phyloP scores from a whole-genome alignment of 2,329 filamentous ascomycete species.

The Paraconiothyrium sp. region DNA sequence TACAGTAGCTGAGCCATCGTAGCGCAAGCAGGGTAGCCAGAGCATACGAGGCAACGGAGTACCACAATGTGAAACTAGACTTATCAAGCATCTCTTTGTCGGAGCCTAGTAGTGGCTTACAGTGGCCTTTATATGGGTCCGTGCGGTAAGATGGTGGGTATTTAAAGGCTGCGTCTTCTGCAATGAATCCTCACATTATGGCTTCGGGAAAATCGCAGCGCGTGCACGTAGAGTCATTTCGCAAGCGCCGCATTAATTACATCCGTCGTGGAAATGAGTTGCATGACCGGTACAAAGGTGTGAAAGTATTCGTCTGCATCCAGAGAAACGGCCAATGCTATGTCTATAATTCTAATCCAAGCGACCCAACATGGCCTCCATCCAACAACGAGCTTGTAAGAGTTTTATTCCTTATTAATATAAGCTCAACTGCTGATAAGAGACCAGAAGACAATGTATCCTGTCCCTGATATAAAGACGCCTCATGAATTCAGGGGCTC shows the following conservation, averaged over 20 bases:
- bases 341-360: constrained; percentile 25
- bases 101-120: neutral
- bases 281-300: constrained; percentile 24
- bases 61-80: neutral
- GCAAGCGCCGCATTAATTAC: constrained; percentile 27
- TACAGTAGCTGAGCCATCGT: neutral
- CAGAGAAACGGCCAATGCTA: constrained; percentile 24
- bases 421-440: neutral
- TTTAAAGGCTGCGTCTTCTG: neutral
- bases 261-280: constrained; percentile 24
- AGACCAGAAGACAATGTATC: constrained; percentile 17
- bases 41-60: neutral
- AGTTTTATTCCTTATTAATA: constrained; percentile 19
- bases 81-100: neutral
- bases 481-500: constrained; percentile 12
- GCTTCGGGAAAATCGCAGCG: neutral
- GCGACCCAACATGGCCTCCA: constrained; percentile 20
- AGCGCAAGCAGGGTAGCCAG: neutral
- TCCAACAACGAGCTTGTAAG: neutral
- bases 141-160: neutral
- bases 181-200: neutral
- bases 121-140: neutral
- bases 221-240: constrained; percentile 26
- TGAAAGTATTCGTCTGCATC: constrained; percentile 26
- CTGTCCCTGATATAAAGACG: constrained; percentile 24